A percentile compares a stretch with the other conserved stretches of the same genome.
Evolutionary conservation across 108 stramenopile species (phyloP).

Genomic region (Epithemia pelagica): DNA sequence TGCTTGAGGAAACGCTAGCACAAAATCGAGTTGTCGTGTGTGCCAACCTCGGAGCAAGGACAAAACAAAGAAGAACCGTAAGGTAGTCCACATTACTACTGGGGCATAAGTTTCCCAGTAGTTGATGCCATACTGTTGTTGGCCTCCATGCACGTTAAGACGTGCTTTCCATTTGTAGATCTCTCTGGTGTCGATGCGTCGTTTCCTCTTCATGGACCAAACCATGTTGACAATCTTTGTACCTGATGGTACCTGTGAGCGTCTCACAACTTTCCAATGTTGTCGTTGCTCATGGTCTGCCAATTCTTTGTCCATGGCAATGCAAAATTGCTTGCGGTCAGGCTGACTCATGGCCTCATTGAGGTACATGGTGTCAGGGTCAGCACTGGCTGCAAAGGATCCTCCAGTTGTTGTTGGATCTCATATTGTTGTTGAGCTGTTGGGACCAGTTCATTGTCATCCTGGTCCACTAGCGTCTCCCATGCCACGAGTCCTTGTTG

Average conservation of each 20-base stretch:
- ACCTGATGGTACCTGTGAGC: constrained; percentile 17
- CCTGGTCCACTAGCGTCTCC: too few species aligned
- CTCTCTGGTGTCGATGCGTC: constrained; percentile 28
- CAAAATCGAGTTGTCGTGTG: constrained; percentile 36
- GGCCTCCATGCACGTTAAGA: constrained; percentile 24
- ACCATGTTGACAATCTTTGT: constrained; percentile 28
- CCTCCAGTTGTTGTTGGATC: too few species aligned
- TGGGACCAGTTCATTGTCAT: too few species aligned
- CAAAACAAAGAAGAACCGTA: constrained; percentile 24
- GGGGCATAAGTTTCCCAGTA: constrained; percentile 44
- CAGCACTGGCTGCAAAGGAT: constrained; percentile 6
- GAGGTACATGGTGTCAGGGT: constrained; percentile 19
- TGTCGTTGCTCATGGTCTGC: background rate
- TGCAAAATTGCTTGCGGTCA: constrained; percentile 17
- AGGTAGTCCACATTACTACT: constrained; percentile 35
- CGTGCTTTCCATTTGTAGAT: constrained; percentile 30
- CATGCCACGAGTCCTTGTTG: too few species aligned
- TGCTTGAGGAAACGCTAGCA: constrained; percentile 42
- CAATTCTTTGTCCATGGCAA: constrained; percentile 20
- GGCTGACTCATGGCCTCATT: constrained; percentile 20
- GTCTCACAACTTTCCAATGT: constrained; percentile 12
- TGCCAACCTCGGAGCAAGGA: constrained; percentile 19
- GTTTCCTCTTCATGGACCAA: constrained; percentile 47
- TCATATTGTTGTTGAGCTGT: too few species aligned
- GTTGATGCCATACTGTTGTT: constrained; percentile 16